Evolutionary conservation across 116 monocot genomes (phyloP).

Genomic region (Dioscorea cayenensis): DNA sequence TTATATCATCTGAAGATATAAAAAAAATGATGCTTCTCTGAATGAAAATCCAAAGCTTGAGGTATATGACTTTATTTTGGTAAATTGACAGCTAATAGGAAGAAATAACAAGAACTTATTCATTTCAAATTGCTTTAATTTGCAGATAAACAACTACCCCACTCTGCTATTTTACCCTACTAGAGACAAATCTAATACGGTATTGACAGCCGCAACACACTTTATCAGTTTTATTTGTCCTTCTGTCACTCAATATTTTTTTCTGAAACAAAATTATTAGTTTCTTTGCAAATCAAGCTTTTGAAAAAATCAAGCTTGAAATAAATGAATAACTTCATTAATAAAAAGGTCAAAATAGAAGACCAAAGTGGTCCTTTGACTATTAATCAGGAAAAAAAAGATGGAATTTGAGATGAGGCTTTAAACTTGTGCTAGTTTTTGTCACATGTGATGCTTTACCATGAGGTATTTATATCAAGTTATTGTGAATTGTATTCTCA

Average conservation of each 20-base stretch:
- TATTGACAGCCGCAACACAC: no score
- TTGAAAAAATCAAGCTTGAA: constrained; percentile 72
- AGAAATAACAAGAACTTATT: not conserved
- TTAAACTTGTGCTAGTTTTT: not conserved
- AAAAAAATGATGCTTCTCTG: constrained; percentile 60
- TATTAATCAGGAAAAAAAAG: constrained; percentile 28
- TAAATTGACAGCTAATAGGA: not conserved
- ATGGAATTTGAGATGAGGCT: constrained; percentile 20
- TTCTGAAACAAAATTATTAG: not conserved
- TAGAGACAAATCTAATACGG: no score
- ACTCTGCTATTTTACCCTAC: no score
- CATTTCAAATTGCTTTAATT: not conserved
- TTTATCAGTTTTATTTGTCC: no score
- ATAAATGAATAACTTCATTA: constrained; percentile 52
- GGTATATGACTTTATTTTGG: no score
- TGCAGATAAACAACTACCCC: constrained; percentile 68
- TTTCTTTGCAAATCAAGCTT: constrained; percentile 47
- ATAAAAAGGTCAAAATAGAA: constrained; percentile 22
- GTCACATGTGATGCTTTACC: not conserved
- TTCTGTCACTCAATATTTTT: not conserved
- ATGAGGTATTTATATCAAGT: not conserved
- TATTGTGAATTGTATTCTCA: not conserved
- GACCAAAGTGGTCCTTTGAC: constrained; percentile 11
- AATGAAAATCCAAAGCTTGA: constrained; percentile 39
- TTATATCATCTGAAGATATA: no score